phyloP scores from a whole-genome alignment of 2,329 filamentous ascomycete species.

The Pyricularia sp. region DNA sequence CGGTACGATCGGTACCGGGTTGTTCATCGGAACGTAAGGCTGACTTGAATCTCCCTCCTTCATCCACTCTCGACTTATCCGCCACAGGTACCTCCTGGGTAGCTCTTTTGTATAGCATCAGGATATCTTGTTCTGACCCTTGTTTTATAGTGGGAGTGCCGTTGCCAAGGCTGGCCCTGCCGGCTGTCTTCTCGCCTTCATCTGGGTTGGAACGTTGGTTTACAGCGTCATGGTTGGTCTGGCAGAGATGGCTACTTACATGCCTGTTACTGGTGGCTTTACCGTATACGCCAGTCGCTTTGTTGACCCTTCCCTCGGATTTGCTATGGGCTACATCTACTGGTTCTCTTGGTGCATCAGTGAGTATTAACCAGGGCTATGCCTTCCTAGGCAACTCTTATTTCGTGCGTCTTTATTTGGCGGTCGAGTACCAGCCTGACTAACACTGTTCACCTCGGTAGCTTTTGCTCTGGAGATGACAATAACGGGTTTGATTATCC shows the following conservation, averaged over 20 bases:
- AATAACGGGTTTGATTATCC: conserved; percentile 59
- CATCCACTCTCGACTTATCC: background rate
- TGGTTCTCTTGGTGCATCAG: conserved; percentile 49
- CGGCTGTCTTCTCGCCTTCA: conserved; percentile 53
- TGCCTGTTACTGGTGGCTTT: conserved; percentile 66
- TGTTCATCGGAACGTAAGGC: conserved; percentile 37
- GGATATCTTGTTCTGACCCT: background rate
- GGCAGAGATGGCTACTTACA: conserved; percentile 64
- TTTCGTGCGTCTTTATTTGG: background rate
- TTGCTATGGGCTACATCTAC: conserved; percentile 73
- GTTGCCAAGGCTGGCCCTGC: conserved; percentile 55
- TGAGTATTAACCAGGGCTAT: background rate
- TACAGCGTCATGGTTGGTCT: conserved; percentile 62
- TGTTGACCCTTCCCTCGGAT: conserved; percentile 58
- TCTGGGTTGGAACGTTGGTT: conserved; percentile 58
- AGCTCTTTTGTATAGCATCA: background rate
- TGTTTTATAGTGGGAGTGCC: conserved; percentile 19
- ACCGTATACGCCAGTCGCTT: conserved; percentile 66
- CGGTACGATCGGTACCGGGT: conserved; percentile 45
- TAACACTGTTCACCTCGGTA: background rate
- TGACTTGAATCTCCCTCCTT: background rate
- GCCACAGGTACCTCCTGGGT: background rate
- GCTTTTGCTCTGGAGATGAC: conserved; percentile 59
- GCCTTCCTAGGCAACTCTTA: background rate
- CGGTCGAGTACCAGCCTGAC: background rate